A percentile compares a stretch with the other conserved stretches of the same genome.
Conservation (phyloP, 2,329 filamentous ascomycete genomes). For the Penicillium rolfsii region DNA sequence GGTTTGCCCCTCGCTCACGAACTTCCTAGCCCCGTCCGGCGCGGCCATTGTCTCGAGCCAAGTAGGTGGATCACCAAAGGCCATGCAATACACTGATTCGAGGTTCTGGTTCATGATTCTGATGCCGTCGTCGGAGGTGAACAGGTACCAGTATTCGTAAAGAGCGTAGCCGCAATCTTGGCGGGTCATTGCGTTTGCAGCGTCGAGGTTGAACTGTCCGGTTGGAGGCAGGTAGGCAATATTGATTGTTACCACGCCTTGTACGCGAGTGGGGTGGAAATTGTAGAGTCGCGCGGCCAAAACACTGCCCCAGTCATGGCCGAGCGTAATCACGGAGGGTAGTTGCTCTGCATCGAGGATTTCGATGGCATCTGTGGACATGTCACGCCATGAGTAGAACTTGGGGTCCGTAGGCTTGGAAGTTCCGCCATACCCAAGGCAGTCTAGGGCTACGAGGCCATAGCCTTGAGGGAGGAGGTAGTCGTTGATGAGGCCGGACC, state of each 20-base stretch:
- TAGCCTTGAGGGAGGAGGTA: not conserved
- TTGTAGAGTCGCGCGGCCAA: not conserved
- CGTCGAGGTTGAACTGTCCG: not conserved
- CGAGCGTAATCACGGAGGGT: not conserved
- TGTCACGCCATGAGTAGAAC: not conserved
- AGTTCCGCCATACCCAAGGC: not conserved
- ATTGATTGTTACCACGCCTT: not conserved
- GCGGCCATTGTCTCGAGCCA: slow-evolving; percentile 1
- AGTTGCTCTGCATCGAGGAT: not conserved
- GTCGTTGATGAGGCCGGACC: slow-evolving; percentile 4
- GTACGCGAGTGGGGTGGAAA: not conserved
- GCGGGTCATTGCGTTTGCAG: not conserved
- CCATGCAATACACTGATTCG: slow-evolving; percentile 3
- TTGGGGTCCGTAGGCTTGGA: slow-evolving; percentile 1
- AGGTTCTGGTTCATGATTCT: not conserved
- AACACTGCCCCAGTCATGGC: not conserved
- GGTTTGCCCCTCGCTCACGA: not conserved
- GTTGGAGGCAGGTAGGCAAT: not conserved
- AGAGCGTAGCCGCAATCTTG: not conserved
- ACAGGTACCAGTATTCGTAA: not conserved
- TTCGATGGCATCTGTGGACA: not conserved
- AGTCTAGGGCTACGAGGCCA: not conserved
- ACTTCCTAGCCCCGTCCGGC: not conserved
- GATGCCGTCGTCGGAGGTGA: not conserved
- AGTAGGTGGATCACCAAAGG: not conserved